Conservation (phyloP, 2,329 filamentous ascomycete species). For the Cladobotryum mycophilum region DNA sequence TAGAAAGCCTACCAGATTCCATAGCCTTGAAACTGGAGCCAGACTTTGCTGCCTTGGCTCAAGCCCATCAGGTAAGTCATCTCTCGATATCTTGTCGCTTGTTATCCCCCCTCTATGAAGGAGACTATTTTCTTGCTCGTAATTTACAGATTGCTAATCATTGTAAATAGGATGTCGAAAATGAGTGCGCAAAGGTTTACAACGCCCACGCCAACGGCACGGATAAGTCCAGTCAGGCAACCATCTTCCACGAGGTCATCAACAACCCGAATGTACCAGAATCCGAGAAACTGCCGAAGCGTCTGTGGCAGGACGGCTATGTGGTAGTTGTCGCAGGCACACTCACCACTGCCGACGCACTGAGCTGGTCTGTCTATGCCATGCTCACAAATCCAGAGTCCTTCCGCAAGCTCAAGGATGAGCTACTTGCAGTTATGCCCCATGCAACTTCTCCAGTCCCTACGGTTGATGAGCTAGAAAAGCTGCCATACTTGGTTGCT, state of each 20-base stretch:
- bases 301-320: constrained; percentile 34
- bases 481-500: constrained; percentile 39
- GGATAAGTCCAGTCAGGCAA: constrained; percentile 27
- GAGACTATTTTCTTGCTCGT: no score
- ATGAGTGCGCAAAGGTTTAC: no score
- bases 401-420: constrained; percentile 28
- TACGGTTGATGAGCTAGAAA: constrained; percentile 19
- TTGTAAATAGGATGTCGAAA: no score
- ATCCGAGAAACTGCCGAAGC: constrained; percentile 27
- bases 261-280: constrained; percentile 25
- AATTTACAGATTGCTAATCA: no score
- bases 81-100: no score
- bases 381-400: constrained; percentile 26
- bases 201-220: constrained; percentile 24
- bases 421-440: constrained; percentile 29
- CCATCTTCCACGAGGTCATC: constrained; percentile 32
- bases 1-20: no score
- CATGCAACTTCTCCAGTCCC: constrained; percentile 15
- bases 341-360: constrained; percentile 33
- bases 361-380: constrained; percentile 30
- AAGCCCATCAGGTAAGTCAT: no score
- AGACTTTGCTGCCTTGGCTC: no score
- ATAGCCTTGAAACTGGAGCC: no score
- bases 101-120: no score
- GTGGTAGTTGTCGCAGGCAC: constrained; percentile 33